phyloP scores from a whole-genome alignment of 169 alveolate species.

The Plasmodium reichenowi region DNA sequence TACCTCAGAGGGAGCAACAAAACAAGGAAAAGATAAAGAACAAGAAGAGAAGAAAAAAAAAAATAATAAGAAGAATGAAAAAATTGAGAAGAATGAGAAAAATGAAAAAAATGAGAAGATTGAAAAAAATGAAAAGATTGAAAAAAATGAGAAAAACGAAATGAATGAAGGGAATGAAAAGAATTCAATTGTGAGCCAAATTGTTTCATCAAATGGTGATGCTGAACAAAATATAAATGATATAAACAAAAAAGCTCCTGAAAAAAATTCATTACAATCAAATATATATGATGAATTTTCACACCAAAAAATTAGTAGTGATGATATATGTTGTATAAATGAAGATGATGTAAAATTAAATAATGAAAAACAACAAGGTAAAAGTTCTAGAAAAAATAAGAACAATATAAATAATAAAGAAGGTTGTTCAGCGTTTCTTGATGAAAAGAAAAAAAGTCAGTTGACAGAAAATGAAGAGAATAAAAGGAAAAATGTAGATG shows the following conservation, averaged over 20 bases:
- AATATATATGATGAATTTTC: constrained; percentile 8
- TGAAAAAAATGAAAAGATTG: constrained; percentile 54
- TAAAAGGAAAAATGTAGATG: constrained; percentile 64
- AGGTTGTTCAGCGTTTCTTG: not conserved
- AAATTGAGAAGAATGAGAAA: constrained; percentile 27
- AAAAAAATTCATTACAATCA: not conserved
- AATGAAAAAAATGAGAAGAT: constrained; percentile 49
- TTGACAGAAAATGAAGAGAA: constrained; percentile 13
- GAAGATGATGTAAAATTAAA: constrained; percentile 40
- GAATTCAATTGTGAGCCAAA: not conserved
- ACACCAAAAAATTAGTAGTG: constrained; percentile 47
- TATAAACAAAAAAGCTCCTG: not conserved
- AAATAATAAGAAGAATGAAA: constrained; percentile 56
- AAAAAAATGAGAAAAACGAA: constrained; percentile 60
- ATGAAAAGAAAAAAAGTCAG: constrained; percentile 30
- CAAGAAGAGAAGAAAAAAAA: constrained; percentile 75
- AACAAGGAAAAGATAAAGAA: constrained; percentile 74
- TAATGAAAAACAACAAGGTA: constrained; percentile 46
- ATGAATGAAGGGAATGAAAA: constrained; percentile 11
- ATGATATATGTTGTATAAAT: constrained; percentile 38
- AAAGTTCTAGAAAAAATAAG: constrained; percentile 45
- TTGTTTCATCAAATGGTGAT: not conserved
- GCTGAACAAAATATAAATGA: constrained; percentile 9
- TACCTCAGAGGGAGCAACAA: constrained; percentile 34
- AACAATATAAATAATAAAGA: constrained; percentile 17